These are phyloP conservation scores for Geranium rotundifolium DNA, from an alignment of 345 rosid species.

Conservation along the genomic window DNA sequence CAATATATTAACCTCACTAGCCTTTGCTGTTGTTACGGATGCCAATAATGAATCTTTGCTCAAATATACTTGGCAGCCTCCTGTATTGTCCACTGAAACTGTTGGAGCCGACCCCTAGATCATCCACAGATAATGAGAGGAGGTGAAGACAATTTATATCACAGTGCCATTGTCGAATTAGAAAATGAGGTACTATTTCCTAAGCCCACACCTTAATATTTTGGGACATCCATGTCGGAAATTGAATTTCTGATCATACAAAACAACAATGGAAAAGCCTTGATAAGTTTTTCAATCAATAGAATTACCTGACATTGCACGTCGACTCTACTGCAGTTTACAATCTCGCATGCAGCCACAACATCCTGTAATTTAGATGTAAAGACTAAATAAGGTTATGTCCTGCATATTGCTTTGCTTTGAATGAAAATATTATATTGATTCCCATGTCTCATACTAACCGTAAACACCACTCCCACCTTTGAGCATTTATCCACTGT, in stretches of 20 bases:
- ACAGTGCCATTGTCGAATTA: background rate
- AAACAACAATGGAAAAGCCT: background rate
- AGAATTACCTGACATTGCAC: slow-evolving; percentile 93
- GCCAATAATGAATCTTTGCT: slow-evolving; percentile 63
- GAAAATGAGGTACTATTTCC: background rate
- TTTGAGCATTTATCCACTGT: slow-evolving; percentile 92
- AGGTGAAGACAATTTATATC: background rate
- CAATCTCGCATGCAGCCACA: slow-evolving; percentile 98
- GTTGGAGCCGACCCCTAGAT: slow-evolving; percentile 92
- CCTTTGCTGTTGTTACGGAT: slow-evolving; percentile 87
- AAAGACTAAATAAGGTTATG: slow-evolving; percentile 6
- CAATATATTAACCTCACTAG: slow-evolving; percentile 83
- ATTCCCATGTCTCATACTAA: slow-evolving; percentile 26
- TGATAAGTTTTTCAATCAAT: background rate
- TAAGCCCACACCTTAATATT: background rate
- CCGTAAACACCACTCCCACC: slow-evolving; percentile 81
- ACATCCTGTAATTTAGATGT: slow-evolving; percentile 52
- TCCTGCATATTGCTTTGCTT: slow-evolving; percentile 1
- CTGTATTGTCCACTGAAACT: slow-evolving; percentile 82
- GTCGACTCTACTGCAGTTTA: slow-evolving; percentile 84
- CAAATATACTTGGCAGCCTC: slow-evolving; percentile 77
- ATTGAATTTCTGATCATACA: slow-evolving; percentile 4
- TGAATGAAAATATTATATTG: background rate
- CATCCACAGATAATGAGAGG: slow-evolving; percentile 11
- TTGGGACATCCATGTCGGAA: background rate